Conservation (phyloP, 352 stramenopile species). For the Thalassiosira allenii region DNA sequence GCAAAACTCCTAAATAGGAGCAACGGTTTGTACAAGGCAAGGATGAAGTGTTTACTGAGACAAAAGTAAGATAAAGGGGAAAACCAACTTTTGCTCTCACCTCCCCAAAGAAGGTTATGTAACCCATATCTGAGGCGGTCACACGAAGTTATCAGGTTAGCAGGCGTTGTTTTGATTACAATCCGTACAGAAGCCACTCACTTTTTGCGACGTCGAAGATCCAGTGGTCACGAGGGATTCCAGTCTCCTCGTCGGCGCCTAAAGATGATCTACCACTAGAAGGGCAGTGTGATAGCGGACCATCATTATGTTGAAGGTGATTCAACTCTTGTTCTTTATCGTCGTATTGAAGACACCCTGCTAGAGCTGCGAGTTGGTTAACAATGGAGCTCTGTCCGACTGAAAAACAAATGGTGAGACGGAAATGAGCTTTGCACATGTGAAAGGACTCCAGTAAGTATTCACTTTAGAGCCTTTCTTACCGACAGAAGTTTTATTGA, state of each 20-base stretch:
- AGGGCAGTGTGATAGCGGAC: slow-evolving; percentile 12
- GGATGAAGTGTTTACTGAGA: neutral
- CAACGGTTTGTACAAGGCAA: no score
- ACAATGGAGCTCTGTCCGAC: slow-evolving; percentile 63
- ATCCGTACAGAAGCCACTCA: neutral
- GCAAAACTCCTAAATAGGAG: slow-evolving; percentile 78
- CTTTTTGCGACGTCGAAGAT: slow-evolving; percentile 35
- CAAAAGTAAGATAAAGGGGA: neutral
- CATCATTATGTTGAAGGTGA: slow-evolving; percentile 1
- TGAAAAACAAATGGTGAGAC: slow-evolving; percentile 4
- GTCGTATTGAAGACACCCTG: slow-evolving; percentile 46
- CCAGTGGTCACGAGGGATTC: slow-evolving; percentile 16
- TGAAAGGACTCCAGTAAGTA: neutral
- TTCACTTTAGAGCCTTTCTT: neutral
- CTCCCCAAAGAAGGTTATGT: slow-evolving; percentile 75
- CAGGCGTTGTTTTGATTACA: no score
- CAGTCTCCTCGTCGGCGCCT: slow-evolving; percentile 13
- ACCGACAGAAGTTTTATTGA: slow-evolving; percentile 59
- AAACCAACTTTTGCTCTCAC: neutral
- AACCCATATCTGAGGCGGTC: slow-evolving; percentile 27
- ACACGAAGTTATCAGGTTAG: no score
- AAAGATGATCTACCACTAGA: slow-evolving; percentile 8
- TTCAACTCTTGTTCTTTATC: slow-evolving; percentile 21
- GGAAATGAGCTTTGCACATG: no score
- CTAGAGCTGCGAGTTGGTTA: slow-evolving; percentile 67